Conservation (phyloP, 2,329 filamentous ascomycete genomes). For the Ploettnerulaceae sp. region DNA sequence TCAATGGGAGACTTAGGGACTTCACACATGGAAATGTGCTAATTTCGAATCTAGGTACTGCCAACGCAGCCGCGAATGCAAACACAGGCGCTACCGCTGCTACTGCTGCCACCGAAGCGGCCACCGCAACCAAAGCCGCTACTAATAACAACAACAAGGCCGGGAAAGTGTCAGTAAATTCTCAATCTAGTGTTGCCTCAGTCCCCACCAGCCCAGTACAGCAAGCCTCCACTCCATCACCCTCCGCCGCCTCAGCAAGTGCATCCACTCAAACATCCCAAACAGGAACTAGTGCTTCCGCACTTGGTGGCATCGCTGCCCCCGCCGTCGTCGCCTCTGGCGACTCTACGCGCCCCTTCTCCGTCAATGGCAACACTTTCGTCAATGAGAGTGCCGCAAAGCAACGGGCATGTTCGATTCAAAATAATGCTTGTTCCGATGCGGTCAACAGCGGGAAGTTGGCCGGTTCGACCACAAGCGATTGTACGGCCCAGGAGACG, state of each 20-base stretch:
- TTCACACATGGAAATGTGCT: not conserved
- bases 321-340: conserved; percentile 44
- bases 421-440: conserved; percentile 55
- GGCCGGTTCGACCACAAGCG: conserved; percentile 37
- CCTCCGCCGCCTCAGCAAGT: not conserved
- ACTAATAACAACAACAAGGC: not conserved
- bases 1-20: too few species aligned
- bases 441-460: conserved; percentile 46
- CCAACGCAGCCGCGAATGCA: conserved; percentile 5
- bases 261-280: conserved; percentile 32
- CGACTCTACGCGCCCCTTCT: conserved; percentile 42
- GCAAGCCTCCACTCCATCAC: not conserved
- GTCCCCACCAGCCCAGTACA: not conserved
- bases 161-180: not conserved
- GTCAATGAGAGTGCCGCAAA: conserved; percentile 48
- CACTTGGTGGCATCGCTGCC: conserved; percentile 46
- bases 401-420: conserved; percentile 55
- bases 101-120: not conserved
- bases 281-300: not conserved
- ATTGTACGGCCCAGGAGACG: conserved; percentile 41
- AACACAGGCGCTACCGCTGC: conserved; percentile 6
- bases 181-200: not conserved
- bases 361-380: conserved; percentile 51
- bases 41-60: not conserved
- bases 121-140: not conserved